Evolutionary conservation across 2,329 filamentous ascomycete genomes (phyloP).

Genomic region (Nemania diffusa): DNA sequence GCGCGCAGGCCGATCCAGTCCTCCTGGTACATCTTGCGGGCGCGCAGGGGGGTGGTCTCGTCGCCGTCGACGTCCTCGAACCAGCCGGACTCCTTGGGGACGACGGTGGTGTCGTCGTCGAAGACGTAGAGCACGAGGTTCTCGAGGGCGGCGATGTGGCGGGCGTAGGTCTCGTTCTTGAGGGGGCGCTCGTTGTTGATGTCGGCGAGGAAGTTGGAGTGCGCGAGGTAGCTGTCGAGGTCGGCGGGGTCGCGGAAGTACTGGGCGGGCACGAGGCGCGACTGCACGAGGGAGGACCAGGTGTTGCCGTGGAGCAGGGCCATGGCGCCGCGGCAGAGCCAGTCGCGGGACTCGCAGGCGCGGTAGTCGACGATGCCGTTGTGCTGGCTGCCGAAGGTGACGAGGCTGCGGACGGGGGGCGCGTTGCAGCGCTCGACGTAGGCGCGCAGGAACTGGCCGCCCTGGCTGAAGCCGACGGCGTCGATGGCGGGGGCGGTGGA

Average conservation of each 20-base stretch:
- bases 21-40: conserved; percentile 81
- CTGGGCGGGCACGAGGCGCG: conserved; percentile 86
- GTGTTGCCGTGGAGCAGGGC: conserved; percentile 81
- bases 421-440: conserved; percentile 88
- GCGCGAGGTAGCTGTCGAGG: conserved; percentile 77
- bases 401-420: conserved; percentile 78
- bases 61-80: conserved; percentile 86
- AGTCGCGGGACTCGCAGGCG: conserved; percentile 76
- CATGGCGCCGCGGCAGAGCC: conserved; percentile 83
- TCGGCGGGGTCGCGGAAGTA: conserved; percentile 83
- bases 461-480: conserved; percentile 93
- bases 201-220: conserved; percentile 91
- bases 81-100: conserved; percentile 91
- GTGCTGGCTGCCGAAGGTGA: conserved; percentile 92
- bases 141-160: conserved; percentile 74
- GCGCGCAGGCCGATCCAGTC: conserved; percentile 90
- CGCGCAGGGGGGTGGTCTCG: conserved; percentile 72
- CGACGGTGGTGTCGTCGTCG: conserved; percentile 82
- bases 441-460: conserved; percentile 92
- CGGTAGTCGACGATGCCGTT: conserved; percentile 90
- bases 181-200: conserved; percentile 88
- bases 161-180: conserved; percentile 80
- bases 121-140: conserved; percentile 93
- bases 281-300: conserved; percentile 83
- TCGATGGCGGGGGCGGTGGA: conserved; percentile 85